These are phyloP conservation scores for Schizochytrium sp. DNA, from an alignment of 108 stramenopile species.

Conservation along the genomic window DNA sequence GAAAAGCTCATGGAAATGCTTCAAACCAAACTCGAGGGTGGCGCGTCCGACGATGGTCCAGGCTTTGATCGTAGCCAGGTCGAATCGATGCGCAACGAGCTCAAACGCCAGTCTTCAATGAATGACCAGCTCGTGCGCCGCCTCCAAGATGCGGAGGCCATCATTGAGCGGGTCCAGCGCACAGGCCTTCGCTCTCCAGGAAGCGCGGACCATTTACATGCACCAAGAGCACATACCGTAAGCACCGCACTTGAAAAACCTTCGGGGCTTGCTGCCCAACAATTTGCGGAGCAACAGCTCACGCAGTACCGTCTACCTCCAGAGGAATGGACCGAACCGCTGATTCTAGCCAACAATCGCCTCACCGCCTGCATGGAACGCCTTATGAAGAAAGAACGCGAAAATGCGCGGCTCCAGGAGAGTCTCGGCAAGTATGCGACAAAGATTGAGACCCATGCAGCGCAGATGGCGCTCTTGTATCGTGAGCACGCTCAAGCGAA, in stretches of 20 bases:
- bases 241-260: not conserved
- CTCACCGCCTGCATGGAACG: conserved; percentile 47
- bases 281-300: conserved; percentile 22
- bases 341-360: conserved; percentile 35
- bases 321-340: conserved; percentile 49
- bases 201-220: not conserved
- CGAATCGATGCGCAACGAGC: conserved; percentile 1
- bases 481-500: conserved; percentile 25
- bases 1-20: conserved; percentile 14
- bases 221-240: not conserved
- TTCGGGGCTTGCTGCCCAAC: conserved; percentile 20
- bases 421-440: conserved; percentile 31
- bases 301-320: conserved; percentile 37
- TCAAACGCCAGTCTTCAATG: not conserved
- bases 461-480: conserved; percentile 38
- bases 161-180: not conserved
- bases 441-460: conserved; percentile 26
- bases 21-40: not conserved
- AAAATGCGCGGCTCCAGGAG: conserved; percentile 34
- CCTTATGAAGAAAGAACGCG: conserved; percentile 33
- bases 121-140: not conserved
- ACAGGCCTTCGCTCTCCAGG: not conserved
- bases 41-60: not conserved
- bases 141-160: not conserved
- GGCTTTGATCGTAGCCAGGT: not conserved